Evolutionary conservation across 1,284 basidiomycete genomes (phyloP).

Genomic region (Cystobasidium sp.): DNA sequence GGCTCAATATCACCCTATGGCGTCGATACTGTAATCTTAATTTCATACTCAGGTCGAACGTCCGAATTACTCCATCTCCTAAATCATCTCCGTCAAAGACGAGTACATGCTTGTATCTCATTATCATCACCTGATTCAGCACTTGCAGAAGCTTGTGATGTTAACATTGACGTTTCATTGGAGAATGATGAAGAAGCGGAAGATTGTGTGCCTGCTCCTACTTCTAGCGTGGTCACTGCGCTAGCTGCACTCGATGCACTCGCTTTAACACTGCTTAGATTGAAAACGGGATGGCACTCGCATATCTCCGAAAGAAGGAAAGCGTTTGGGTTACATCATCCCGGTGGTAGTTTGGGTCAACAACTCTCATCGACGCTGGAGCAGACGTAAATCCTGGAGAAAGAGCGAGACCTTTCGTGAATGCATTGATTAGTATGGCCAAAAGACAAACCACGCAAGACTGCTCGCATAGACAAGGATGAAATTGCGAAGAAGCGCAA

Average conservation of each 20-base stretch:
- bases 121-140: conserved; percentile 54
- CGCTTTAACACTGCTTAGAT: conserved; percentile 51
- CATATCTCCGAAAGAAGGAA: conserved; percentile 48
- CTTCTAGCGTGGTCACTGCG: conserved; percentile 57
- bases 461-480: too few relatives aligned
- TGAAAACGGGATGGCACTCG: conserved; percentile 50
- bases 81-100: conserved; percentile 52
- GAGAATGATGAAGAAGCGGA: conserved; percentile 53
- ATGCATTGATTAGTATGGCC: too few relatives aligned
- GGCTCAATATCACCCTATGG: conserved; percentile 54
- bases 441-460: too few relatives aligned
- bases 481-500: too few relatives aligned
- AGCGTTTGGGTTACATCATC: conserved; percentile 56
- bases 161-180: conserved; percentile 55
- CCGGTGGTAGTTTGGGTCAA: conserved; percentile 56
- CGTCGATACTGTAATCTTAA: conserved; percentile 55
- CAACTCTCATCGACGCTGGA: conserved; percentile 7
- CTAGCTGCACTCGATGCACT: conserved; percentile 58
- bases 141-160: conserved; percentile 55
- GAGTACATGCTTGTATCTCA: conserved; percentile 55
- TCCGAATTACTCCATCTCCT: conserved; percentile 56
- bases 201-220: conserved; percentile 55
- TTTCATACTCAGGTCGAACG: conserved; percentile 58
- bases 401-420: too few relatives aligned
- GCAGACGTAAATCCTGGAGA: background rate